A percentile compares a stretch with the other conserved stretches of the same genome.
Evolutionary conservation across 164 flowering plant genomes (phyloP).

Genomic region (Berberis thunbergii): DNA sequence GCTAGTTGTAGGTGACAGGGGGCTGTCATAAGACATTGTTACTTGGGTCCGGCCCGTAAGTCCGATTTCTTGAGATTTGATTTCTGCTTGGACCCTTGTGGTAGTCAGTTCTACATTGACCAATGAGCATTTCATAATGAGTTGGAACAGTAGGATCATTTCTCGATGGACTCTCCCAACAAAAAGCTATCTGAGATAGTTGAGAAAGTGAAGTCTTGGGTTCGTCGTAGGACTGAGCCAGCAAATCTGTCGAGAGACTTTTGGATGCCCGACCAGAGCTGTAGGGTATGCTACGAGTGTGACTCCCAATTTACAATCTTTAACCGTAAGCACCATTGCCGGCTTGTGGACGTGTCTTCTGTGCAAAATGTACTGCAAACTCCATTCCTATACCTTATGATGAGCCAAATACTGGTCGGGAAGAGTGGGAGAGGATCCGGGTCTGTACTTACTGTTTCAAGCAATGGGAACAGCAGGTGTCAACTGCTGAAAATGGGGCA

Average conservation of each 20-base stretch:
- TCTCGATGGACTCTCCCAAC: slow-evolving; percentile 58
- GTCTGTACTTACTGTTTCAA: slow-evolving; percentile 82
- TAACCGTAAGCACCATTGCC: slow-evolving; percentile 90
- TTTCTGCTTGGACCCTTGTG: neutral
- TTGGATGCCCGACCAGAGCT: slow-evolving; percentile 98
- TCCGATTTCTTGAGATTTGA: neutral
- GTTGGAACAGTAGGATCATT: slow-evolving; percentile 26
- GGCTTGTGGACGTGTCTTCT: slow-evolving; percentile 90
- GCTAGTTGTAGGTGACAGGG: too few relatives aligned
- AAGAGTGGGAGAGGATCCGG: slow-evolving; percentile 69
- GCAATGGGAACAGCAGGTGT: slow-evolving; percentile 56
- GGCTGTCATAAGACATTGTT: too few relatives aligned
- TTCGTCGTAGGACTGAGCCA: slow-evolving; percentile 66
- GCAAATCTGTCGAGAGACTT: slow-evolving; percentile 81
- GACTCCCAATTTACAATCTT: slow-evolving; percentile 74
- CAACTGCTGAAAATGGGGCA: slow-evolving; percentile 32
- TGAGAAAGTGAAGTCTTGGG: slow-evolving; percentile 56
- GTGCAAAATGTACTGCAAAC: slow-evolving; percentile 82
- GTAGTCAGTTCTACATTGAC: slow-evolving; percentile 11
- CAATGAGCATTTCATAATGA: slow-evolving; percentile 62
- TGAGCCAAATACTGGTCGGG: slow-evolving; percentile 29
- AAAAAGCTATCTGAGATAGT: slow-evolving; percentile 46
- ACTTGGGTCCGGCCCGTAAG: too few relatives aligned
- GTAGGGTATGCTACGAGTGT: slow-evolving; percentile 93
- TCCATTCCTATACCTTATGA: slow-evolving; percentile 49